Conservation (phyloP, 495 filamentous ascomycete species). For the Lichenothelia convexa region DNA sequence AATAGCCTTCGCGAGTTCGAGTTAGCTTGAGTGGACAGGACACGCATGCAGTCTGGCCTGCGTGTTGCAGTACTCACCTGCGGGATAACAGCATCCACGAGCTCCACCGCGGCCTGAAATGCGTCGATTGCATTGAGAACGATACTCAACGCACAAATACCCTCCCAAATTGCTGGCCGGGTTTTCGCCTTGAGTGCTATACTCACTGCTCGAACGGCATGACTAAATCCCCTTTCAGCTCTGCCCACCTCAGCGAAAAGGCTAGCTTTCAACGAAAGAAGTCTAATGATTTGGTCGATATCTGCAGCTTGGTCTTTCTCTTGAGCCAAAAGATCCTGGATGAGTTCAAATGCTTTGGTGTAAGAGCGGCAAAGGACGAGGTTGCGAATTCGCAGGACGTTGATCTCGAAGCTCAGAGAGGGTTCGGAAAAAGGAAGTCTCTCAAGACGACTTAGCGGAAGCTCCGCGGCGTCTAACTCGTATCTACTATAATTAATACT, state of each 20-base stretch:
- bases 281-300: constrained; percentile 31
- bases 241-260: constrained; percentile 53
- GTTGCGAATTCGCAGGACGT: constrained; percentile 52
- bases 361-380: constrained; percentile 45
- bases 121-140: constrained; percentile 57
- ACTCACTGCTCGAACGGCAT: constrained; percentile 62
- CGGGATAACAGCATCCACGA: constrained; percentile 63
- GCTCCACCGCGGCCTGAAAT: constrained; percentile 45
- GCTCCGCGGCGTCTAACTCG: constrained; percentile 11
- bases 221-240: constrained; percentile 64
- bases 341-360: constrained; percentile 40
- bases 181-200: constrained; percentile 56
- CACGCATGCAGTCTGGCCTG: background rate
- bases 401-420: constrained; percentile 51
- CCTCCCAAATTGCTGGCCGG: constrained; percentile 58
- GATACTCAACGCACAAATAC: constrained; percentile 46
- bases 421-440: constrained; percentile 21
- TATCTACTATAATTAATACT: constrained; percentile 5
- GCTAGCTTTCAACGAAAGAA: constrained; percentile 59
- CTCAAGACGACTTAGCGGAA: constrained; percentile 6
- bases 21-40: background rate
- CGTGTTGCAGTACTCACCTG: constrained; percentile 23
- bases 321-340: constrained; percentile 47
- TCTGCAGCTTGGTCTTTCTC: constrained; percentile 56
- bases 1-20: constrained; percentile 27